Evolutionary conservation across 805 yeast genomes (phyloP).

Genomic region (Candida maesae): DNA sequence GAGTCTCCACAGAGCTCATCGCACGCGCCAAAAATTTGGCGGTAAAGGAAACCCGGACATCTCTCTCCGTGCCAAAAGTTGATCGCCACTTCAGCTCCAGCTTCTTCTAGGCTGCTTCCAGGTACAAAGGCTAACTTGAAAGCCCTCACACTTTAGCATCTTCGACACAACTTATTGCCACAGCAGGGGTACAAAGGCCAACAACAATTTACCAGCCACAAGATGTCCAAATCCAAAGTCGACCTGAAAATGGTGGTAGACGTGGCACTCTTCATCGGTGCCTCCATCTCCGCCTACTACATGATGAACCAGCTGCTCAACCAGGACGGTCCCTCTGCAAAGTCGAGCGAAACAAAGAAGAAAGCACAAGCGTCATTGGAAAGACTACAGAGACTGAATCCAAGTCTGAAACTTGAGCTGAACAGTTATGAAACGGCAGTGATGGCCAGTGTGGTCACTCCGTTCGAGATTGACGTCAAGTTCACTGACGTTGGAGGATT

Average conservation of each 20-base stretch:
- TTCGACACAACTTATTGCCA: no score
- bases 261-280: conserved; percentile 50
- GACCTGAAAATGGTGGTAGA: conserved; percentile 42
- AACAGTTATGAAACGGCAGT: conserved; percentile 77
- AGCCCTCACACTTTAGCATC: no score
- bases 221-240: conserved; percentile 25
- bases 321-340: conserved; percentile 42
- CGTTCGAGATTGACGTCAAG: conserved; percentile 72
- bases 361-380: conserved; percentile 55
- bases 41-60: conserved; percentile 4
- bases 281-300: conserved; percentile 69
- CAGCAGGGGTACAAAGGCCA: no score
- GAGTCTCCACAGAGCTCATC: conserved; percentile 12
- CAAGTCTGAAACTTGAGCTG: conserved; percentile 50
- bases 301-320: conserved; percentile 43
- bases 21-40: conserved; percentile 8
- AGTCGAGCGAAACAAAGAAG: conserved; percentile 57
- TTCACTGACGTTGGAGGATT: conserved; percentile 88
- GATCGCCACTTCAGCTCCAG: neutral
- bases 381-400: conserved; percentile 55
- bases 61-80: neutral
- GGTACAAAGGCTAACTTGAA: no score
- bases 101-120: no score
- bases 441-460: conserved; percentile 73
- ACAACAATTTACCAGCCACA: no score